phyloP scores from a whole-genome alignment of 441 rosid genomes.

The Adansonia grandidieri region DNA sequence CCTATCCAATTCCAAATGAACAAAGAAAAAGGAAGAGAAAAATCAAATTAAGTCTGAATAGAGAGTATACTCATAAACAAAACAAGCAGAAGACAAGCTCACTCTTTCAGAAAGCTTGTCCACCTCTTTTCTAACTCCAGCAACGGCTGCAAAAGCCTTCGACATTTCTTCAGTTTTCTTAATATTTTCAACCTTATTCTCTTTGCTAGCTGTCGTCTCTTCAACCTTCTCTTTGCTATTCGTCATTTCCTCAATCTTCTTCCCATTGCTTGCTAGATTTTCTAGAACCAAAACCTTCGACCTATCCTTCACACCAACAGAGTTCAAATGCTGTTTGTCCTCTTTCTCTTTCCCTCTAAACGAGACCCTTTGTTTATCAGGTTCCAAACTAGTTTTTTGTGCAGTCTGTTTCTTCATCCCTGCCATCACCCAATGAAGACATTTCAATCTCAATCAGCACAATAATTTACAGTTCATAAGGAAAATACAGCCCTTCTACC shows the following conservation, averaged over 20 bases:
- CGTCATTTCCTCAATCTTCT: constrained; percentile 1
- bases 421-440: neutral
- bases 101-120: constrained; percentile 81
- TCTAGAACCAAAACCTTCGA: constrained; percentile 35
- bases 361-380: neutral
- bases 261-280: constrained; percentile 26
- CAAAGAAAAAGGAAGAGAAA: neutral
- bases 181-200: neutral
- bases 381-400: neutral
- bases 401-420: neutral
- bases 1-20: constrained; percentile 39
- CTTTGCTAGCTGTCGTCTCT: constrained; percentile 21
- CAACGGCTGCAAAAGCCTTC: constrained; percentile 59
- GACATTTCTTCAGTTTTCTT: constrained; percentile 49
- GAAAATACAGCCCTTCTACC: neutral
- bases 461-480: neutral
- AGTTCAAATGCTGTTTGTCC: neutral
- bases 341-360: neutral
- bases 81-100: constrained; percentile 21
- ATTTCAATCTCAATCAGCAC: neutral
- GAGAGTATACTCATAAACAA: neutral
- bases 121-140: constrained; percentile 54
- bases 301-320: neutral
- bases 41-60: neutral
- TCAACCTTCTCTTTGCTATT: constrained; percentile 36